Conservation (phyloP, 371 early-diverging fungal genomes). For the Mortierella sp. region DNA sequence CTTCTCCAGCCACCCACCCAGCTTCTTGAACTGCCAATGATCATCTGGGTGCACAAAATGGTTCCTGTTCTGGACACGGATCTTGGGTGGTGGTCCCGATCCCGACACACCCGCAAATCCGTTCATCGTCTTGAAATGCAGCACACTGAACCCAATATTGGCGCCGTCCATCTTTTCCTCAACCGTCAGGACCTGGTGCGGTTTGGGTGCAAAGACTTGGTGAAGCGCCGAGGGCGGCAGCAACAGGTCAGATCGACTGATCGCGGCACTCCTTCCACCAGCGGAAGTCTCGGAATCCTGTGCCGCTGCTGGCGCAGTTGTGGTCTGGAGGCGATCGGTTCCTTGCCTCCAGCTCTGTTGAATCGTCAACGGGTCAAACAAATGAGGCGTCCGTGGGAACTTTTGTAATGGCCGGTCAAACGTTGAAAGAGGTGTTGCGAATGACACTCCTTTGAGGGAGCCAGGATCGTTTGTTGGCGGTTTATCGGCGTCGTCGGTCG, state of each 20-base stretch:
- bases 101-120: slow-evolving; percentile 24
- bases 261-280: slow-evolving; percentile 50
- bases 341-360: slow-evolving; percentile 28
- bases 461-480: not conserved
- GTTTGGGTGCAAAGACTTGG: slow-evolving; percentile 39
- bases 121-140: slow-evolving; percentile 49
- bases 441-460: slow-evolving; percentile 46
- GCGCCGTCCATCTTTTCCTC: slow-evolving; percentile 74
- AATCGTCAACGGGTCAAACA: slow-evolving; percentile 58
- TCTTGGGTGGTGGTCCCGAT: slow-evolving; percentile 33
- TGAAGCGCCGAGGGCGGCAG: slow-evolving; percentile 48
- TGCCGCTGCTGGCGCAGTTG: not conserved
- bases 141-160: slow-evolving; percentile 62
- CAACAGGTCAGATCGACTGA: slow-evolving; percentile 62
- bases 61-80: slow-evolving; percentile 57
- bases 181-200: slow-evolving; percentile 54
- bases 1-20: slow-evolving; percentile 49
- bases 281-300: not conserved
- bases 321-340: slow-evolving; percentile 4
- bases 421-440: slow-evolving; percentile 38
- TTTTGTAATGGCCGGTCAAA: slow-evolving; percentile 56
- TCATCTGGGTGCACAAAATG: slow-evolving; percentile 52
- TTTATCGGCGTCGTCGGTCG: not conserved
- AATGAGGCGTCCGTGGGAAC: slow-evolving; percentile 62
- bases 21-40: slow-evolving; percentile 59